Conservation (phyloP, 2,329 filamentous ascomycete species). For the Leptodontidium sp. region DNA sequence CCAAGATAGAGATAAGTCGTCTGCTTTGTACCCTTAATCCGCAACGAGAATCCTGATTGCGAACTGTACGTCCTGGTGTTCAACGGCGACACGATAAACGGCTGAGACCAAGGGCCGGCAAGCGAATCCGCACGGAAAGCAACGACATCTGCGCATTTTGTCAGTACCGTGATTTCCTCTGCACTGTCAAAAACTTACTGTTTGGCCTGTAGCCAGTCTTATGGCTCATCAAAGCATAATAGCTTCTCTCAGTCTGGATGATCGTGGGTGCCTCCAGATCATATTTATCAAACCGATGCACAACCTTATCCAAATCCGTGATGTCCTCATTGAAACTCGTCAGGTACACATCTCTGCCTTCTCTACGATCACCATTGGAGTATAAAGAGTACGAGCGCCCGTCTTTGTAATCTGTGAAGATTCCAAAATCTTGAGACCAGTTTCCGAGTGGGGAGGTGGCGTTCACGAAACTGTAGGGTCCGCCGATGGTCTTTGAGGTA, state of each 20-base stretch:
- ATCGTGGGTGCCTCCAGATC: constrained; percentile 68
- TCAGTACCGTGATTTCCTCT: neutral
- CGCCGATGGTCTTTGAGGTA: constrained; percentile 18
- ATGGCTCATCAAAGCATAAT: constrained; percentile 68
- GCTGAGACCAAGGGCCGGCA: constrained; percentile 61
- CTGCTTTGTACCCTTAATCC: constrained; percentile 56
- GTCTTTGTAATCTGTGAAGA: constrained; percentile 67
- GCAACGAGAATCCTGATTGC: constrained; percentile 59
- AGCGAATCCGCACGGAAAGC: constrained; percentile 61
- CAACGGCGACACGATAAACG: constrained; percentile 58
- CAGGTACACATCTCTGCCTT: constrained; percentile 65
- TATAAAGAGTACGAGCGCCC: constrained; percentile 64
- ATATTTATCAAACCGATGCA: constrained; percentile 65
- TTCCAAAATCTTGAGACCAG: constrained; percentile 69
- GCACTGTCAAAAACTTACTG: constrained; percentile 45
- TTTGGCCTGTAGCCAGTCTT: constrained; percentile 71
- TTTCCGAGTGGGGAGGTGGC: constrained; percentile 65
- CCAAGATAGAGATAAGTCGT: constrained; percentile 55
- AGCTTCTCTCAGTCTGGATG: constrained; percentile 65
- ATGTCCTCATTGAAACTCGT: constrained; percentile 61
- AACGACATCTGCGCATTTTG: constrained; percentile 55
- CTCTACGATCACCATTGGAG: constrained; percentile 63
- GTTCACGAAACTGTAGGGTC: constrained; percentile 47
- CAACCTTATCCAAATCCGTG: constrained; percentile 58
- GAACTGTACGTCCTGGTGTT: constrained; percentile 62